Evolutionary conservation across 2,329 filamentous ascomycete genomes (phyloP), one percentile per base, ranked within the genome.

Genomic region (Acrocalymma vagum): DNA sequence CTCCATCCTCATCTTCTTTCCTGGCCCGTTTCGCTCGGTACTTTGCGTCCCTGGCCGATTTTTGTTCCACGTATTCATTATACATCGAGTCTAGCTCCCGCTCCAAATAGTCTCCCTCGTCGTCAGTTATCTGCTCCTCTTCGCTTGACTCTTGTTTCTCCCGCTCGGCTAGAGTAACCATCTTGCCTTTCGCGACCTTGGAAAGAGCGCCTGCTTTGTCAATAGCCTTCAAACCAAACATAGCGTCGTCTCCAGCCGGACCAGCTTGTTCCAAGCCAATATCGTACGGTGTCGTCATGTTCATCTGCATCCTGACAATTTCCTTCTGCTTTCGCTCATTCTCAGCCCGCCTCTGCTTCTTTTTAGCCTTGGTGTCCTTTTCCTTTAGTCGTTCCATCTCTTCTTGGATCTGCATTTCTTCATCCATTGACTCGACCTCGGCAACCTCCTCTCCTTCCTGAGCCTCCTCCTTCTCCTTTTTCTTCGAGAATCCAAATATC

Each of bases 291-390:
- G 91, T 88, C 2, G 86, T 87, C 94, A 99, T 99, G 73, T 96
- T 87, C 76, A 99, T 84, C 71, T 99, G 94, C 87, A 99, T 87
- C 22, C 94, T 85, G n/a, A 95, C 80, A 45, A 97, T 90, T 53
- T 97, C 94, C 57, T 89, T 94, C 57, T 94, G 89, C 72, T 95
- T 97, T 69, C 85, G 85, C 70, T 99, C 94, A 53, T 99, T 99
- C 45, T 95, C 91, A 58, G 81, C 88, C 52, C 92, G 82, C 55
- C 87, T 84, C 60, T 95, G 88, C 58, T 90, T 87, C 74, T 91
- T 95, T 71, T 85, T 93, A 57, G 85, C 85, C 15, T 86, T 70
- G 28, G 74, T 83, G 51, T 94, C 88, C 60, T 85, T 87, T 17
- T 97, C 91, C 54, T 88, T 88, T 61, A 97, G 77, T 3, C 80